Conservation (phyloP, 75 land plant genomes). For the Adiantum capillusveneris region DNA sequence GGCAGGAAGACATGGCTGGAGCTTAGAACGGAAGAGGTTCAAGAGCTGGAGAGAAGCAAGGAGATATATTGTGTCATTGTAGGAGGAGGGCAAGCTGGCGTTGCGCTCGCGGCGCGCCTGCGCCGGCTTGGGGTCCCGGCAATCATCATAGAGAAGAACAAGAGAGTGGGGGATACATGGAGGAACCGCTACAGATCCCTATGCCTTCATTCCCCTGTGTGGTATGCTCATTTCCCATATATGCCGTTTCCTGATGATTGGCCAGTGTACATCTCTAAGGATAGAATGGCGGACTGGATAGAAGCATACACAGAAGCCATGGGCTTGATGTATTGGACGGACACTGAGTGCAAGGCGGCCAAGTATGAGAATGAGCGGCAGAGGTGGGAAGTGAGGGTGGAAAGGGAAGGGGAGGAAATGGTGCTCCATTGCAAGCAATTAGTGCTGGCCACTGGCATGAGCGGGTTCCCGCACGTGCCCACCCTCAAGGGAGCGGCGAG, state of each 20-base stretch:
- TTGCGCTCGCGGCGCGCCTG: conserved; percentile 6
- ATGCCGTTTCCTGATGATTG: conserved; percentile 8
- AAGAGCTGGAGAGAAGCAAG: background rate
- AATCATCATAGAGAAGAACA: conserved; percentile 5
- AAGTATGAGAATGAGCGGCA: background rate
- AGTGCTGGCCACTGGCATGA: conserved; percentile 10
- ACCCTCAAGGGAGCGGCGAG: conserved; percentile 3
- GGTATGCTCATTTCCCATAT: conserved; percentile 10
- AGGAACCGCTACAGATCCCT: conserved; percentile 10
- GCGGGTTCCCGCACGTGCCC: conserved; percentile 5
- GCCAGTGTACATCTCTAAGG: conserved; percentile 7
- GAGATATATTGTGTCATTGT: conserved; percentile 11
- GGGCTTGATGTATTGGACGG: conserved; percentile 4
- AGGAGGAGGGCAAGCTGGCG: conserved; percentile 10
- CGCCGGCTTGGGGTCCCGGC: conserved; percentile 3
- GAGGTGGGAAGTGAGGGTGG: conserved; percentile 3
- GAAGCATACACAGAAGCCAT: conserved; percentile 3
- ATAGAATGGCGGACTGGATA: conserved; percentile 10
- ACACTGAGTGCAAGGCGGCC: background rate
- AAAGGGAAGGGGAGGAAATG: background rate
- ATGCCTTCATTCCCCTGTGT: conserved; percentile 9
- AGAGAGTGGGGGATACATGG: conserved; percentile 5
- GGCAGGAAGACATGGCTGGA: conserved; percentile 12
- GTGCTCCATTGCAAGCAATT: background rate
- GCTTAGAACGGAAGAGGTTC: conserved; percentile 1